Percentiles rank a stretch among this genome's conserved stretches.
Evolutionary conservation across 768 basidiomycete genomes (phyloP).

Genomic region (Termitomyces titanicus): DNA sequence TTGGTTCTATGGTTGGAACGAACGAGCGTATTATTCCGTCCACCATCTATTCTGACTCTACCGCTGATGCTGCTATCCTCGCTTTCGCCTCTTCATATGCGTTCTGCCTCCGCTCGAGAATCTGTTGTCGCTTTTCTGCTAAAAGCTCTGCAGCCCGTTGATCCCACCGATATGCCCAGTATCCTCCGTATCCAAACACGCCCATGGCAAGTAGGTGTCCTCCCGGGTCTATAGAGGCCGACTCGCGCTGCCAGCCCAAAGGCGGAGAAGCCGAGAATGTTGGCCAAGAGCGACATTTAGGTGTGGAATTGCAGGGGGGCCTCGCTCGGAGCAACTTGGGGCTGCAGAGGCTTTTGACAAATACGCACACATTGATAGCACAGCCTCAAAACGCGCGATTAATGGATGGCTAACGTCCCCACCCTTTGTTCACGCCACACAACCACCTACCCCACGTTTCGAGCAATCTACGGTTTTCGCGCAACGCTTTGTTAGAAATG

Average conservation of each 20-base stretch:
- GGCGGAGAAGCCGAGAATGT: constrained; percentile 71
- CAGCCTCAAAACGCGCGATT: constrained; percentile 33
- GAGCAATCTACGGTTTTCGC: constrained; percentile 7
- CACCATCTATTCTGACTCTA: constrained; percentile 15
- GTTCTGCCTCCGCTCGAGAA: constrained; percentile 47
- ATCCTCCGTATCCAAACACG: constrained; percentile 69
- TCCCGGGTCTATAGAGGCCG: constrained; percentile 67
- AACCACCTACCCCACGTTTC: constrained; percentile 4
- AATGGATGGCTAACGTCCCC: constrained; percentile 4
- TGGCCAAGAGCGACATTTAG: constrained; percentile 63
- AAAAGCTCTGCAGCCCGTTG: constrained; percentile 56
- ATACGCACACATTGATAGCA: constrained; percentile 28
- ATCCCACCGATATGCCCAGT: constrained; percentile 72
- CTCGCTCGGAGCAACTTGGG: constrained; percentile 13
- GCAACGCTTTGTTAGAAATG: constrained; percentile 16
- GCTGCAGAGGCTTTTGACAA: constrained; percentile 17
- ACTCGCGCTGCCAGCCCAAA: constrained; percentile 83
- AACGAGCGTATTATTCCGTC: too few species aligned
- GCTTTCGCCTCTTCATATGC: constrained; percentile 25
- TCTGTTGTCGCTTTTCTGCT: constrained; percentile 57
- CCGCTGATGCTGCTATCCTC: neutral
- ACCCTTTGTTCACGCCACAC: constrained; percentile 9
- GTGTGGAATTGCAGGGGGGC: neutral
- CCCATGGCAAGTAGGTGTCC: constrained; percentile 69
- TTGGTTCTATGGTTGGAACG: constrained; percentile 11